Evolutionary conservation across 75 land plant species (phyloP), one percentile per base, ranked within the genome.

Genomic region (Selaginella moellendorffii): DNA sequence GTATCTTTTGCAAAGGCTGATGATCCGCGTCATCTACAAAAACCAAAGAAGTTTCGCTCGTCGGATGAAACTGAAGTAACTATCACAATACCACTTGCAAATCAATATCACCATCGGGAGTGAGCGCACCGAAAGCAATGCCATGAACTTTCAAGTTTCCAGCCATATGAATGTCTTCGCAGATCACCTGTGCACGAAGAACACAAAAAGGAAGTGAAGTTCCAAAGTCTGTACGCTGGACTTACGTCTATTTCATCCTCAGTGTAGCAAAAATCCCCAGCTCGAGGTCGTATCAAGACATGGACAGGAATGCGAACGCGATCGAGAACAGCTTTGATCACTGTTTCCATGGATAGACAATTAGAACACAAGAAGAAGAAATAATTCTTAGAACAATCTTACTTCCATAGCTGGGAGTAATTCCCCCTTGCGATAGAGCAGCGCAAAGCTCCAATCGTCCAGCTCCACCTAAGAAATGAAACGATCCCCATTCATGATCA

Each of bases 371-470:
- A n/a, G n/a, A n/a, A n/a, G n/a, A n/a, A n/a, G n/a, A n/a, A n/a
- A n/a, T n/a, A n/a, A n/a, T n/a, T n/a, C n/a, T n/a, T 19, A 56
- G 59, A 56, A 56, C 8, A 56, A 19, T 8, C 8, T 56, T 56
- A 56, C 59, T 23, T 5, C 69, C 69, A 60, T 58, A 67, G 69
- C 69, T 67, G 14, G 69, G 69, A 5, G 69, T 67, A 5, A 24
- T 30, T 17, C 69, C 69, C 10, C 46, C 46, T 24, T 21, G 23
- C 2, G 1, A 22, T 14, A 67, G 30, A 30, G 21, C 25, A n/a
- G 31, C 63, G 19, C 69, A 67, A 1, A 67, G 63, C 36, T 67
- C 69, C 18, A 67, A 31, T 24, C 69, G 60, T 12, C 63, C 63
- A 1, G 69, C 69, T 19, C 69, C 69, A 29, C 69, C 69, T 20